These are phyloP conservation scores for Solanum paucissectum DNA, from an alignment of 257 asterid species.

Conservation along the genomic window DNA sequence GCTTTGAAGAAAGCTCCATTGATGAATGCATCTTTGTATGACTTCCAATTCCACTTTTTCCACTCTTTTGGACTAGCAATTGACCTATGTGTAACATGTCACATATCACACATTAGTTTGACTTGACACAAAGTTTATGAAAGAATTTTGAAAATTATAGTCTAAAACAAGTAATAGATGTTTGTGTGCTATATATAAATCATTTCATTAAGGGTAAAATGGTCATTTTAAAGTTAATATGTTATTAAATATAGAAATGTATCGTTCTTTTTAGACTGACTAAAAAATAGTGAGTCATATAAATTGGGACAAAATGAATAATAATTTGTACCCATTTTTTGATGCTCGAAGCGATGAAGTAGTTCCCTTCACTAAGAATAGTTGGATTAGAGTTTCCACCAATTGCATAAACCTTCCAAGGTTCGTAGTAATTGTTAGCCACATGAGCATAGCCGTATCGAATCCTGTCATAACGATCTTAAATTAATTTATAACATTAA, in stretches of 20 bases:
- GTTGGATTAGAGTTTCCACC: constrained; percentile 65
- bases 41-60: constrained; percentile 41
- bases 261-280: no score
- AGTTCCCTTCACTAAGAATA: constrained; percentile 47
- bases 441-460: constrained; percentile 34
- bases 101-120: no score
- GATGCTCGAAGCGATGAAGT: constrained; percentile 23
- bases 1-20: constrained; percentile 40
- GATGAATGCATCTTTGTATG: constrained; percentile 28
- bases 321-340: constrained; percentile 30
- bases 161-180: no score
- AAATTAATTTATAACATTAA: background rate
- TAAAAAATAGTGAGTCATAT: no score
- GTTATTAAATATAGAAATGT: no score
- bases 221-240: no score
- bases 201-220: no score
- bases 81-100: constrained; percentile 41
- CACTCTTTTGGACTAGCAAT: background rate
- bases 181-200: no score
- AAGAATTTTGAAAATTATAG: no score
- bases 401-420: constrained; percentile 49
- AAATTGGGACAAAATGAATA: no score
- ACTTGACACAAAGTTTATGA: no score
- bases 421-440: constrained; percentile 43
- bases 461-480: constrained; percentile 17